Percentiles rank a stretch among this genome's conserved stretches.
These are phyloP conservation scores for Diophrys appendiculata DNA, from an alignment of 73 alveolate genomes.

Conservation along the genomic window DNA sequence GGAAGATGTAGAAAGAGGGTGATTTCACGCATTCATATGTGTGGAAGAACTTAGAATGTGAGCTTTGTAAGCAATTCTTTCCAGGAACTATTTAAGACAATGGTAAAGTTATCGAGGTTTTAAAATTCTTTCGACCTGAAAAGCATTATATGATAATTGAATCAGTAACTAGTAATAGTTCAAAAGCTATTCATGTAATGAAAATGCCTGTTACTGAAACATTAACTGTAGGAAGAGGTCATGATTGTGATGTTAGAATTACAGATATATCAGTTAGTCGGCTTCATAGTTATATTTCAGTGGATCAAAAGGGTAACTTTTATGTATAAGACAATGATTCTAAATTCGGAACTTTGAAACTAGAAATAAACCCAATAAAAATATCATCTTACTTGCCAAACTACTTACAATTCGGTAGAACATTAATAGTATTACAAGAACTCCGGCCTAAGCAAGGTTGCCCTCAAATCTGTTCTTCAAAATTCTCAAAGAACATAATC, in stretches of 20 bases:
- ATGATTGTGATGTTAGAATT: conserved; percentile 78
- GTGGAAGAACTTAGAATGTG: conserved; percentile 63
- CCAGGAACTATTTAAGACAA: neutral
- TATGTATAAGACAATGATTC: conserved; percentile 73
- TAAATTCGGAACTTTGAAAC: conserved; percentile 78
- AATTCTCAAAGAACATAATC: too few species aligned
- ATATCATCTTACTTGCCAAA: neutral
- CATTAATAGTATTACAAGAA: neutral
- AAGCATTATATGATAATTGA: neutral
- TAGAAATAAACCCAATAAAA: neutral
- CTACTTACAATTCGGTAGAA: neutral
- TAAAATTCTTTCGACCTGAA: neutral
- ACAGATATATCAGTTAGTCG: conserved; percentile 86
- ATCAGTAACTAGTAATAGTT: neutral
- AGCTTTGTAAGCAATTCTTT: conserved; percentile 46
- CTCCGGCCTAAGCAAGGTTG: neutral
- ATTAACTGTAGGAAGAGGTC: conserved; percentile 75
- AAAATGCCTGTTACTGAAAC: neutral
- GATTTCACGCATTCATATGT: conserved; percentile 31
- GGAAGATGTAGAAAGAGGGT: conserved; percentile 25
- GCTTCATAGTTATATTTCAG: conserved; percentile 63
- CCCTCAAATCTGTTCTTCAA: neutral
- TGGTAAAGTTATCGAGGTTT: conserved; percentile 6
- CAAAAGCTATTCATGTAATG: conserved; percentile 20
- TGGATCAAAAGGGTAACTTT: conserved; percentile 40